A percentile compares a stretch with the other conserved stretches of the same genome.
Conservation (phyloP, 2,329 filamentous ascomycete genomes). For the Exophiala viscosa region DNA sequence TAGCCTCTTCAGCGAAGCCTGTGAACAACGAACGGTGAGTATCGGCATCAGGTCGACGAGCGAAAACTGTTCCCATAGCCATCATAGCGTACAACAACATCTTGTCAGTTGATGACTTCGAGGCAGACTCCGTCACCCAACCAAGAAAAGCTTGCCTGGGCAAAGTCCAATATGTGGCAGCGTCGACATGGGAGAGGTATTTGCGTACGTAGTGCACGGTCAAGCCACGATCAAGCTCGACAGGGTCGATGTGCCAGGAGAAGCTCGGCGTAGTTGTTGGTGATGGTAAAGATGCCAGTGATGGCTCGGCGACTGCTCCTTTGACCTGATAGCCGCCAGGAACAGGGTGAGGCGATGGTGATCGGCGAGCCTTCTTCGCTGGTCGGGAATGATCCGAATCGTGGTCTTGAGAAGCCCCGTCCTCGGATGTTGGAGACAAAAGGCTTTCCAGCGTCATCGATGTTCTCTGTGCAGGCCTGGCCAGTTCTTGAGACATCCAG, state of each 20-base stretch:
- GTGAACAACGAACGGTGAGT: slow-evolving; percentile 48
- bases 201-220: slow-evolving; percentile 51
- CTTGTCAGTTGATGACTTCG: slow-evolving; percentile 52
- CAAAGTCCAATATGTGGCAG: slow-evolving; percentile 54
- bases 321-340: slow-evolving; percentile 6
- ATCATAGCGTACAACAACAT: slow-evolving; percentile 61
- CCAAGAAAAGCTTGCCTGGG: slow-evolving; percentile 51
- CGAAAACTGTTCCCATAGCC: slow-evolving; percentile 56
- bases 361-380: slow-evolving; percentile 26
- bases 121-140: slow-evolving; percentile 50
- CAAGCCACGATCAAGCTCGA: slow-evolving; percentile 46
- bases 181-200: slow-evolving; percentile 58
- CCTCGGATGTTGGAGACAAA: slow-evolving; percentile 29
- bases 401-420: slow-evolving; percentile 29
- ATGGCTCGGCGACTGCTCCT: slow-evolving; percentile 1
- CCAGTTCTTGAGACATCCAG: slow-evolving; percentile 31
- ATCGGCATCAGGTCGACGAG: slow-evolving; percentile 40
- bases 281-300: slow-evolving; percentile 1
- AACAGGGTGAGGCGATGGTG: slow-evolving; percentile 20
- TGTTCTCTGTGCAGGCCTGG: slow-evolving; percentile 19
- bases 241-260: slow-evolving; percentile 54
- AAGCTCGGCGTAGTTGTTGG: slow-evolving; percentile 5
- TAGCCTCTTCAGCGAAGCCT: slow-evolving; percentile 57
- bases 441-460: slow-evolving; percentile 16
- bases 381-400: slow-evolving; percentile 29